These are phyloP conservation scores for Castanopsis chinensis DNA, from an alignment of 306 rosid genomes.

Conservation along the genomic window DNA sequence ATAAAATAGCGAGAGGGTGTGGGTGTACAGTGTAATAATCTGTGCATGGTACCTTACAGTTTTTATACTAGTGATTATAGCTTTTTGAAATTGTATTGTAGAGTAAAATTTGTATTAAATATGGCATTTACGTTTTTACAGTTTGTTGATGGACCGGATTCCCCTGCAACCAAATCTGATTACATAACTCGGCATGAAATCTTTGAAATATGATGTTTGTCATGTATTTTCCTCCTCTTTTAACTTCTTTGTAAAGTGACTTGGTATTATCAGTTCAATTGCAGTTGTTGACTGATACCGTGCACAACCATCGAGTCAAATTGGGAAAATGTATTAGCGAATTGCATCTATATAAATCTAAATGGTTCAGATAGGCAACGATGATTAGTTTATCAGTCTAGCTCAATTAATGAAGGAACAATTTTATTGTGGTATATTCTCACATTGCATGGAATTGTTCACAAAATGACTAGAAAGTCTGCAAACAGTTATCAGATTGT, in stretches of 20 bases:
- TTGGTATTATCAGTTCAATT: not conserved
- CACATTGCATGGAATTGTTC: no score
- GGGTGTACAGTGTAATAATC: constrained; percentile 56
- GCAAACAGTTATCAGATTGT: no score
- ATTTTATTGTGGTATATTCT: no score
- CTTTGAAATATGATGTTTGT: not conserved
- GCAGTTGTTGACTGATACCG: not conserved
- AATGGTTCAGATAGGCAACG: not conserved
- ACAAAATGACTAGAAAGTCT: no score
- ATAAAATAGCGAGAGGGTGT: constrained; percentile 42
- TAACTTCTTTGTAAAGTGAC: not conserved
- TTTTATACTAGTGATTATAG: constrained; percentile 27
- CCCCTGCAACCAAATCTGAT: not conserved
- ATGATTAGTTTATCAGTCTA: not conserved
- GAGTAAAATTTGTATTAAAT: constrained; percentile 25
- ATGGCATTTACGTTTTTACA: not conserved
- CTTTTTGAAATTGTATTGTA: constrained; percentile 19
- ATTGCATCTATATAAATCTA: not conserved
- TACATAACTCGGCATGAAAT: not conserved
- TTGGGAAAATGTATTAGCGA: not conserved
- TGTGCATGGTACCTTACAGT: constrained; percentile 44
- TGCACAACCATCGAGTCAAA: not conserved
- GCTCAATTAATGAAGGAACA: no score
- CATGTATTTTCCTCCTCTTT: not conserved
- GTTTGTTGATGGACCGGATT: not conserved